These are phyloP conservation scores for Babesia gibsoni DNA, from an alignment of 169 alveolate genomes.

Conservation along the genomic window DNA sequence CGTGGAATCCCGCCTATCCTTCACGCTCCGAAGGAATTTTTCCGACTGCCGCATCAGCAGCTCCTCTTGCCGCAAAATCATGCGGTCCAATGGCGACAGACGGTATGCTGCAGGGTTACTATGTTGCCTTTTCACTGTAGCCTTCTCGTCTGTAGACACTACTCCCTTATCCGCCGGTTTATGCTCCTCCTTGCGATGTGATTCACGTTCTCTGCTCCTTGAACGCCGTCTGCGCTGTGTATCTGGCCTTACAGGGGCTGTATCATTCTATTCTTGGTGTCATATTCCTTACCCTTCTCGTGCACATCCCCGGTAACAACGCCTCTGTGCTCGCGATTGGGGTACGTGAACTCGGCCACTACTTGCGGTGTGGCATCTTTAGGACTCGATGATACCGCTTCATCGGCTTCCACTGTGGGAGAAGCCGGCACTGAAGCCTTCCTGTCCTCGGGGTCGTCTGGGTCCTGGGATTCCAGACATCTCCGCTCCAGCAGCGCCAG, in stretches of 20 bases:
- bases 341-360: slow-evolving; percentile 7
- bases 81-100: slow-evolving; percentile 54
- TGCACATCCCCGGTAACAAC: not conserved
- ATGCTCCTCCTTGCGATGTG: not conserved
- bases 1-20: not conserved
- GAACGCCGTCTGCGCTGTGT: slow-evolving; percentile 8
- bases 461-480: not conserved
- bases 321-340: not conserved
- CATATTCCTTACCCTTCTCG: no score
- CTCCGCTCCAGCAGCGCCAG: slow-evolving; percentile 3
- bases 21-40: slow-evolving; percentile 36
- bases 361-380: no score
- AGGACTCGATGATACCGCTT: no score
- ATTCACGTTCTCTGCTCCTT: slow-evolving; percentile 1
- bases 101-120: not conserved
- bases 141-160: not conserved
- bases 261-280: no score
- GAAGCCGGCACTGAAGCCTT: no score
- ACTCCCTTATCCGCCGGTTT: not conserved
- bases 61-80: slow-evolving; percentile 44
- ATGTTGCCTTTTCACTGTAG: not conserved
- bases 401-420: no score
- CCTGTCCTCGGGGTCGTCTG: not conserved
- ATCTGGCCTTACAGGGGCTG: no score
- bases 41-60: slow-evolving; percentile 39